Percentiles rank a stretch among this genome's conserved stretches.
These are phyloP conservation scores for Passiflora organensis DNA, from an alignment of 345 rosid genomes.

Conservation along the genomic window DNA sequence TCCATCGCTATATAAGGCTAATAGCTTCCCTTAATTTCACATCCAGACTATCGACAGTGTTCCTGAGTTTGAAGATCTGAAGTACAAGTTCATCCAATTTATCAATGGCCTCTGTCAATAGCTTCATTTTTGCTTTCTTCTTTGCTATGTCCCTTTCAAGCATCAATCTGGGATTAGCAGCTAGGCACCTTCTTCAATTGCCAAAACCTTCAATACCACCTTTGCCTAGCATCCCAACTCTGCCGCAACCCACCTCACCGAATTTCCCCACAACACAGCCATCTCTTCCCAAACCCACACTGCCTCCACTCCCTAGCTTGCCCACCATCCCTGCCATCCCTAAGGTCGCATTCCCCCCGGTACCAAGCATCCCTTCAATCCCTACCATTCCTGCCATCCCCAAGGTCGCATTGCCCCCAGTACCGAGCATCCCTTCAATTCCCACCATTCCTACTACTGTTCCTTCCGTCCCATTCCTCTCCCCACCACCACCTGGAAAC, in stretches of 20 bases:
- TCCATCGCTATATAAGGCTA: no score
- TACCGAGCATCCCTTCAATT: not conserved
- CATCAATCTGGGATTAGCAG: not conserved
- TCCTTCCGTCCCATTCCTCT: not conserved
- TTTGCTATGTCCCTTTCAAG: not conserved
- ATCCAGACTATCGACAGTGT: no score
- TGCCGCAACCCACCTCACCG: not conserved
- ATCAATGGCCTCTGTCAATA: not conserved
- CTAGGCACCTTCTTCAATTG: not conserved
- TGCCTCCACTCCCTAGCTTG: not conserved
- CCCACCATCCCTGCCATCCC: not conserved
- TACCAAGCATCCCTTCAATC: not conserved
- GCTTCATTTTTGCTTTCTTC: not conserved
- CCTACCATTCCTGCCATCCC: not conserved
- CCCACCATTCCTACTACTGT: not conserved
- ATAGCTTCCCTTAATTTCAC: no score
- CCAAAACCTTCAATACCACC: not conserved
- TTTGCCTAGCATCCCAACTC: not conserved
- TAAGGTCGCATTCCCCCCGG: not conserved
- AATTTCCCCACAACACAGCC: not conserved
- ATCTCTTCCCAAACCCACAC: not conserved
- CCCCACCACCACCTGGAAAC: slow-evolving; percentile 2
- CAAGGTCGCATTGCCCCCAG: no score
- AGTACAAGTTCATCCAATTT: no score
- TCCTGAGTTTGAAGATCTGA: no score